These are phyloP conservation scores for Gloeostereum incarnatum DNA, from an alignment of 768 basidiomycete species.

Conservation along the genomic window DNA sequence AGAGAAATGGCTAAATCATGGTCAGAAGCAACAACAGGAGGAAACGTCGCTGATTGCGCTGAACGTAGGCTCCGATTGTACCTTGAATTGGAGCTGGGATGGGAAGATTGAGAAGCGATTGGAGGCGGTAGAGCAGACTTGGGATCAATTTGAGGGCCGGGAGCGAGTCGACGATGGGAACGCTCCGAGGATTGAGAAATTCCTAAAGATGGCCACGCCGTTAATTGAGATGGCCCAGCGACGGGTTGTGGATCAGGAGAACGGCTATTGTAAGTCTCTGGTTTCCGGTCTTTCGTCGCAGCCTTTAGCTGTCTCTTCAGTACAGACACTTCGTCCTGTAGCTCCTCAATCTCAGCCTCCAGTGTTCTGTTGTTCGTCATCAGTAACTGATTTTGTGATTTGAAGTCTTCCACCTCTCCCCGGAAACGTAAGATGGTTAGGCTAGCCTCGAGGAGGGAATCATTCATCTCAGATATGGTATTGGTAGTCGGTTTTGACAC, in stretches of 20 bases:
- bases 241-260: background rate
- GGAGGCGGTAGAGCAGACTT: background rate
- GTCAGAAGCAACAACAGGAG: background rate
- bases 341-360: conserved; percentile 15
- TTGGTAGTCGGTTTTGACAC: conserved; percentile 18
- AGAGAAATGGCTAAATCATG: background rate
- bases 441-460: conserved; percentile 39
- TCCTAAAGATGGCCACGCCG: background rate
- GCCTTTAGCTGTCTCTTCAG: conserved; percentile 4
- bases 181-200: background rate
- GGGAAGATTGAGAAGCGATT: background rate
- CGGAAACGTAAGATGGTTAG: conserved; percentile 33
- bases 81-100: background rate
- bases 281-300: conserved; percentile 10
- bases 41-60: background rate
- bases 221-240: background rate
- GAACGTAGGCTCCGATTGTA: conserved; percentile 1
- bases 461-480: conserved; percentile 13
- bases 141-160: too few species aligned
- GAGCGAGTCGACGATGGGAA: background rate
- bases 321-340: conserved; percentile 4
- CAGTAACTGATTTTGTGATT: conserved; percentile 17
- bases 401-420: conserved; percentile 27
- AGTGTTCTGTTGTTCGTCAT: conserved; percentile 15
- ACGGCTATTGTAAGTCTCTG: background rate